phyloP scores from a whole-genome alignment of 345 rosid genomes.

The Ailanthus altissimus region DNA sequence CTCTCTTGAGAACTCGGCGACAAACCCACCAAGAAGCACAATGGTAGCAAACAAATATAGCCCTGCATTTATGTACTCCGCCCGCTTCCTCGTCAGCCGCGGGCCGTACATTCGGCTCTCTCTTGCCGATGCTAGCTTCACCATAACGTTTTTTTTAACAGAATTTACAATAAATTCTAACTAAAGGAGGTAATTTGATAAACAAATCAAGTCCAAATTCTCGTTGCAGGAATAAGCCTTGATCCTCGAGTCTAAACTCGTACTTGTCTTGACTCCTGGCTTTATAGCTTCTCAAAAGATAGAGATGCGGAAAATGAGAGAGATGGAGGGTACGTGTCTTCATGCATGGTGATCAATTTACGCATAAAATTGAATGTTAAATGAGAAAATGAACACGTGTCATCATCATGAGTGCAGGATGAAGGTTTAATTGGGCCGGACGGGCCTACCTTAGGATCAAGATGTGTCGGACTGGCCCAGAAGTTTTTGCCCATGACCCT shows the following conservation, averaged over 20 bases:
- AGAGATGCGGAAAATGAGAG: not conserved
- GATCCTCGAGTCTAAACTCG: not conserved
- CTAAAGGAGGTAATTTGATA: not conserved
- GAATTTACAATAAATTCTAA: too few species aligned
- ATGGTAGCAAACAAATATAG: constrained; percentile 65
- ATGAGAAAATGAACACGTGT: constrained; percentile 9
- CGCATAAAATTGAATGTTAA: not conserved
- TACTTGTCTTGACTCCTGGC: not conserved
- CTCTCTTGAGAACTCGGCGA: constrained; percentile 61
- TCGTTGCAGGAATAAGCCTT: not conserved
- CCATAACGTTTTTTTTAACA: constrained; percentile 43
- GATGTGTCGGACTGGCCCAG: too few species aligned
- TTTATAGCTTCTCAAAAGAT: too few species aligned
- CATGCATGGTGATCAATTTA: constrained; percentile 41
- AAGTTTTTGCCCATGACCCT: too few species aligned
- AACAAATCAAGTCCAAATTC: not conserved
- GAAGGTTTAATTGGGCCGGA: too few species aligned
- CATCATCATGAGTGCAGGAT: not conserved
- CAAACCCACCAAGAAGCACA: constrained; percentile 60
- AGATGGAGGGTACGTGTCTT: constrained; percentile 44
- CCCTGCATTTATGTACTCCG: constrained; percentile 78
- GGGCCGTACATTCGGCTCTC: constrained; percentile 77
- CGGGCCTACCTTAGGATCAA: too few species aligned
- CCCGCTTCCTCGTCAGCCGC: constrained; percentile 45
- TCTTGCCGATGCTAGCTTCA: constrained; percentile 82